Base-by-base conservation (phyloP, 2,329 filamentous ascomycete species). In the Cladosporium oxysporum region DNA sequence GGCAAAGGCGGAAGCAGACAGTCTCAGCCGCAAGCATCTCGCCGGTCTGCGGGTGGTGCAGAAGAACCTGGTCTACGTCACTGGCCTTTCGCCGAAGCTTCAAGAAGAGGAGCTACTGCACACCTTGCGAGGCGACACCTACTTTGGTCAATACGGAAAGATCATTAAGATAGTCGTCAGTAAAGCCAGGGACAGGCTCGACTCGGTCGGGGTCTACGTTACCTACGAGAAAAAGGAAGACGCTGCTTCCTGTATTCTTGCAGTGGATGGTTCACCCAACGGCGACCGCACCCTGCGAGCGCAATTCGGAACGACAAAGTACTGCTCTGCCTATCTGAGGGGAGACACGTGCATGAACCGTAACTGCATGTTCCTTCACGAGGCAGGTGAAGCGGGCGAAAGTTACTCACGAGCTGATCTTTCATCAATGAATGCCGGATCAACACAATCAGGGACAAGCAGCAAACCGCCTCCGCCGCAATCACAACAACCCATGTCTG, bases 101-200 rank as follows among this genome's bases (percentile, higher is more conserved):
- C 90, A 92, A 69, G 95, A 99, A 79, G 93, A 98, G 76, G 92
- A 94, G 72, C 84, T 99, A 3, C 85, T 98, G 57, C 92, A 94
- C 78, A 97, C 93, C 0, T 83, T 99, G 57, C 89, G 96, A 65
- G 93, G 93, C 68, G 88, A 89, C 58, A 91, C 97, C 74, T 99
- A 97, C 77, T 99, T 99, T 74, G 95, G 95, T 6, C 95, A 99
- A 78, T 99, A 99, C 76, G 95, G 95, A 72, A 95, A 94, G 76
- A 99, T 99, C 72, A 91, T 97, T 76, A 99, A 99, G 79, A 98
- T 99, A 65, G 96, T 97, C 64, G 96, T 99, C 71, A 98, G 93
- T 83, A 97, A 97, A 78, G 88, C 93, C 49, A 97, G 96, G 78
- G 92, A 94, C 69, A 82, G 84, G 37, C 91, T 92, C 71, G 91